phyloP scores from a whole-genome alignment of 1,284 basidiomycete genomes.

The Heterobasidion parviporum region DNA sequence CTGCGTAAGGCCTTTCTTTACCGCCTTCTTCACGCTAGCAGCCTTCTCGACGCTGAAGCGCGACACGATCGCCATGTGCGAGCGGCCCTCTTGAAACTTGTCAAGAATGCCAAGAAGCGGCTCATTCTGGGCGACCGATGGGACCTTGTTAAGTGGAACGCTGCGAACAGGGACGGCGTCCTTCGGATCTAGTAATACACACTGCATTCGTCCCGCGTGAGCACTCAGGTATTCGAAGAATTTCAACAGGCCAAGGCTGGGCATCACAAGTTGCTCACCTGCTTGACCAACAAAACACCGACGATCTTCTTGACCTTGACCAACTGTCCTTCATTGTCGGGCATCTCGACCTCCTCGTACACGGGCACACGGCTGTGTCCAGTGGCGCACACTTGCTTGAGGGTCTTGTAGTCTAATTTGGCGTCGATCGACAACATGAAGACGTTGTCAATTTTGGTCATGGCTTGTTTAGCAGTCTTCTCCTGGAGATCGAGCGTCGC shows the following conservation, averaged over 20 bases:
- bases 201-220: slow-evolving; percentile 22
- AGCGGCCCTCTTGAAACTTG: slow-evolving; percentile 85
- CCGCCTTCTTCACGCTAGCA: slow-evolving; percentile 57
- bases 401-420: slow-evolving; percentile 70
- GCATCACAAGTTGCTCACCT: slow-evolving; percentile 20
- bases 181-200: slow-evolving; percentile 84
- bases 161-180: slow-evolving; percentile 73
- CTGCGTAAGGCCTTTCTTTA: slow-evolving; percentile 65
- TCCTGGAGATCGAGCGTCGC: slow-evolving; percentile 68
- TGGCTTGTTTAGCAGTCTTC: slow-evolving; percentile 55
- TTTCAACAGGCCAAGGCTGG: background rate
- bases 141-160: slow-evolving; percentile 79
- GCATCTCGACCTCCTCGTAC: slow-evolving; percentile 64
- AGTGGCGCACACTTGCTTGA: slow-evolving; percentile 67
- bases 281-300: slow-evolving; percentile 77
- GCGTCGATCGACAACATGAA: slow-evolving; percentile 82
- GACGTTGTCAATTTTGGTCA: slow-evolving; percentile 76
- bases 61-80: slow-evolving; percentile 87
- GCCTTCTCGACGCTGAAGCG: slow-evolving; percentile 42
- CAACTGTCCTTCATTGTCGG: slow-evolving; percentile 25
- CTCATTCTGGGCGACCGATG: slow-evolving; percentile 81
- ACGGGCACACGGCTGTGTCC: slow-evolving; percentile 77
- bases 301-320: slow-evolving; percentile 68
- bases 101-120: slow-evolving; percentile 83
- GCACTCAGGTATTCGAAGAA: too few relatives aligned